These are phyloP conservation scores for Acrodontium crateriforme DNA, from an alignment of 2,329 filamentous ascomycete genomes.

Conservation along the genomic window DNA sequence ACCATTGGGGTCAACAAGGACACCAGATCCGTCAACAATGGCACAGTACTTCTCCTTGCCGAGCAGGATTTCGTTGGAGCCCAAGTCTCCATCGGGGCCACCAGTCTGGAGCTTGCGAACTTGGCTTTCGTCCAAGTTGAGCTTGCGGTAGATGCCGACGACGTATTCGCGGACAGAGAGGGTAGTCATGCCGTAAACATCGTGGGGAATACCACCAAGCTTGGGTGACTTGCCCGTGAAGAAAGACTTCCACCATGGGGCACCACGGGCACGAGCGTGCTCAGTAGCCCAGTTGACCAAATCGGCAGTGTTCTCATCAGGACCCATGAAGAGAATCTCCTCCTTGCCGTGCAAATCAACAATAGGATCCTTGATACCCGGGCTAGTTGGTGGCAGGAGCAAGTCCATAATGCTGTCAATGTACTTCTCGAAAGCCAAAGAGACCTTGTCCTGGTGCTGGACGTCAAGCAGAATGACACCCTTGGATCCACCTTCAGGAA, in stretches of 20 bases:
- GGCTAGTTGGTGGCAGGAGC: constrained; percentile 73
- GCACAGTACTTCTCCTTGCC: constrained; percentile 91
- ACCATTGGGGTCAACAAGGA: constrained; percentile 84
- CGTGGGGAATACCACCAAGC: constrained; percentile 91
- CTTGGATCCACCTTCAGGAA: constrained; percentile 94
- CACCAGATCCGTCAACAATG: constrained; percentile 92
- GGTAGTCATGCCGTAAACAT: constrained; percentile 94
- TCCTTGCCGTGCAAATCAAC: constrained; percentile 90
- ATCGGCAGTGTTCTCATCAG: constrained; percentile 96
- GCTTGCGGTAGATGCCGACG: constrained; percentile 90
- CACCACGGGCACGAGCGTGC: constrained; percentile 73
- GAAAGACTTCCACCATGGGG: constrained; percentile 99
- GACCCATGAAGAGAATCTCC: constrained; percentile 97
- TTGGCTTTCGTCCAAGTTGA: constrained; percentile 70
- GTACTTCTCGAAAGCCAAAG: constrained; percentile 96
- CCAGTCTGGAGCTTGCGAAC: constrained; percentile 95
- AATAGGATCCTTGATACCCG: constrained; percentile 97
- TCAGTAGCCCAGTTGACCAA: constrained; percentile 98
- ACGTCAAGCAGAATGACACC: constrained; percentile 91
- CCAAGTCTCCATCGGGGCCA: constrained; percentile 89
- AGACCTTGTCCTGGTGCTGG: constrained; percentile 83
- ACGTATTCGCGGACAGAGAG: constrained; percentile 93
- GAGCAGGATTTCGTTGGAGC: constrained; percentile 93
- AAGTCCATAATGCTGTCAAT: constrained; percentile 97
- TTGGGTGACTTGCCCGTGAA: constrained; percentile 98